Percentiles rank a stretch among this genome's conserved stretches.
Evolutionary conservation across 2,329 filamentous ascomycete species (phyloP).

Genomic region (Metarhizium sp.): DNA sequence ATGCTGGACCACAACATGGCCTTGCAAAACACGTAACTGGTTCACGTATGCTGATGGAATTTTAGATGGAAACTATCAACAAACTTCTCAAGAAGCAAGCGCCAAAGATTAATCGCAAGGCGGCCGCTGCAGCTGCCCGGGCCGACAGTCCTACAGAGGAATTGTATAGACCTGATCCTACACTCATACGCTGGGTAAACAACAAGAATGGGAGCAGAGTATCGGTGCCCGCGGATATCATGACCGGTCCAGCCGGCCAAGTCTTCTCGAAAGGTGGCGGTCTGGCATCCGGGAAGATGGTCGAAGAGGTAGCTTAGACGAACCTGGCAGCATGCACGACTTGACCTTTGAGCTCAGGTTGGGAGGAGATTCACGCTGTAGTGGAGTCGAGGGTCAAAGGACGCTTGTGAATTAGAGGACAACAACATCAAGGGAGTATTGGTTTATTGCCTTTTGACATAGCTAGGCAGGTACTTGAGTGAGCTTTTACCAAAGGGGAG

Average conservation of each 20-base stretch:
- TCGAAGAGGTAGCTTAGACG: slow-evolving; percentile 42
- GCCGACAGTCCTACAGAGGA: slow-evolving; percentile 40
- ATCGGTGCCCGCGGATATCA: slow-evolving; percentile 58
- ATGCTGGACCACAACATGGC: slow-evolving; percentile 10
- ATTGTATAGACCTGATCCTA: slow-evolving; percentile 41
- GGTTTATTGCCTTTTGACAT: too few relatives aligned
- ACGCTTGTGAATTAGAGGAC: background rate
- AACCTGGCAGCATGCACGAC: background rate
- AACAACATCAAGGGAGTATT: background rate
- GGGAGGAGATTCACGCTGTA: background rate
- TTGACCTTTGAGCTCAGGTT: background rate
- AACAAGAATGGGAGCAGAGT: slow-evolving; percentile 54
- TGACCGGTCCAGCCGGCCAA: slow-evolving; percentile 51
- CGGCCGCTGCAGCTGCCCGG: slow-evolving; percentile 29
- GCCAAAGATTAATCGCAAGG: slow-evolving; percentile 58
- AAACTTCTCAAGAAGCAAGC: slow-evolving; percentile 81
- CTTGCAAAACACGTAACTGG: background rate
- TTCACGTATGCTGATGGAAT: background rate
- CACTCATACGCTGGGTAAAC: slow-evolving; percentile 64
- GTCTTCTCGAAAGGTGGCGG: slow-evolving; percentile 38
- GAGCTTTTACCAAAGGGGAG: too few relatives aligned
- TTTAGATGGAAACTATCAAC: slow-evolving; percentile 82
- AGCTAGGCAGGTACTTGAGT: too few relatives aligned
- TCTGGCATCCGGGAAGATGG: slow-evolving; percentile 36
- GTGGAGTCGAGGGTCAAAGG: background rate